Base-by-base conservation (phyloP, 257 asterid genomes). In the Gentiana straminea region DNA sequence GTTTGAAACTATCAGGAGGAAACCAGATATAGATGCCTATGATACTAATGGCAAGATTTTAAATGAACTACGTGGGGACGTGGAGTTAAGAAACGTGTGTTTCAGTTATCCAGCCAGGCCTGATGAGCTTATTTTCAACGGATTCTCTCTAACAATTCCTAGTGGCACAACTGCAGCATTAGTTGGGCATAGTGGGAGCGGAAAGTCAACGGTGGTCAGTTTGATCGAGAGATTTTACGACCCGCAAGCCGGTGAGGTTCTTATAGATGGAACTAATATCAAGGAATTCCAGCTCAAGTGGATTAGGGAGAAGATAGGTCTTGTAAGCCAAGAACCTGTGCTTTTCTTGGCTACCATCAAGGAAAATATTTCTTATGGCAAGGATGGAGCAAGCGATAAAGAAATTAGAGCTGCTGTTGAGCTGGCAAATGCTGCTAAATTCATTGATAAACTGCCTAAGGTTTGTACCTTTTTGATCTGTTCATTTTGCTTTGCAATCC, bases 141-240 rank as follows among this genome's bases (percentile, higher is more conserved):
- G 90, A 9, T 82, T 88, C 70, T 82, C 93, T 33, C 62, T 84
- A 35, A 64, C 12, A 57, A 81, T 88, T 58, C 75, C 86, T 2
- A 75, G 70, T 7, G 96, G 90, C 35, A 75, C 86, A n/a, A 82
- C 96, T 6, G 78, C 92, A 0, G 96, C 94, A 1, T 72, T 88
- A 77, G 94, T 88, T 50, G 96, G 96, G 10, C 93, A 84, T 61
- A 88, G 96, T 52, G 94, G 96, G 51, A 84, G 96, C 46, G 96
- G 94, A 39, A 88, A 88, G 64, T 88, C 96, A 3, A 88, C 96
- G 0, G 94, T 84, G 53, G 70, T 84, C 52, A 84, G 93, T 63
- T 64, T 88, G 70, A 69, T 82, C 3, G 93, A 88, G 74, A 77
- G 96, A 52, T 84, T 88, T 62, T 88, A 88, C 49, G 96, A 88